Evolutionary conservation across 345 rosid genomes (phyloP).

Genomic region (Eucalyptus curtisii): DNA sequence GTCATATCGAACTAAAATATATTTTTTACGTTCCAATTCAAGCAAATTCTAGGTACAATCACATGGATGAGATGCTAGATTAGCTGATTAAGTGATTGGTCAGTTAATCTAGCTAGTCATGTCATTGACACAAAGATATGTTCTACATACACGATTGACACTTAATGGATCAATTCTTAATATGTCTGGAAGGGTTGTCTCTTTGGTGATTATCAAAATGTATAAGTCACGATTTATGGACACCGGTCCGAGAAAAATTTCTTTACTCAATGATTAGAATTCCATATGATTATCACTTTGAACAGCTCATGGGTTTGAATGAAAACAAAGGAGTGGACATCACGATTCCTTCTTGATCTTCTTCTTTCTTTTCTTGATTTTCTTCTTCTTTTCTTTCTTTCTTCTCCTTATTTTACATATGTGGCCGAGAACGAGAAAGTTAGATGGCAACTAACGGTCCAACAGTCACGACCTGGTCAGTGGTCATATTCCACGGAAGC

Average conservation of each 20-base stretch:
- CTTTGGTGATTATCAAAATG: fast-evolving
- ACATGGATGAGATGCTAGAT: background rate
- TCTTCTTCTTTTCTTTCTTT: background rate
- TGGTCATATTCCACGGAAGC: background rate
- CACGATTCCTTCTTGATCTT: background rate
- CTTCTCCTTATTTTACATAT: background rate
- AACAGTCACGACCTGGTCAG: background rate
- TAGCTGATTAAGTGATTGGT: fast-evolving
- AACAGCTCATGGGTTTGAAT: background rate
- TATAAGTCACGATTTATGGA: background rate
- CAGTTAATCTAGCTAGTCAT: fast-evolving
- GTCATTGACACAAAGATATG: fast-evolving
- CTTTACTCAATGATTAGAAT: background rate
- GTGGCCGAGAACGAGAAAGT: background rate
- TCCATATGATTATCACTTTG: background rate
- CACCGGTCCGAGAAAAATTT: background rate
- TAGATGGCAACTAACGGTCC: background rate
- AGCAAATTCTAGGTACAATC: background rate
- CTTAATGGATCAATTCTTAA: background rate
- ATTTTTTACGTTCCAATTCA: background rate
- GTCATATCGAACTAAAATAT: background rate
- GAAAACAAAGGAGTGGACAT: background rate
- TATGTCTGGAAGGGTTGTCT: fast-evolving
- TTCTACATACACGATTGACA: background rate
- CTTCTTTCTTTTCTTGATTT: background rate